These are phyloP conservation scores for Wickerhamomyces chambardii DNA, from an alignment of 805 yeast species.

Conservation along the genomic window DNA sequence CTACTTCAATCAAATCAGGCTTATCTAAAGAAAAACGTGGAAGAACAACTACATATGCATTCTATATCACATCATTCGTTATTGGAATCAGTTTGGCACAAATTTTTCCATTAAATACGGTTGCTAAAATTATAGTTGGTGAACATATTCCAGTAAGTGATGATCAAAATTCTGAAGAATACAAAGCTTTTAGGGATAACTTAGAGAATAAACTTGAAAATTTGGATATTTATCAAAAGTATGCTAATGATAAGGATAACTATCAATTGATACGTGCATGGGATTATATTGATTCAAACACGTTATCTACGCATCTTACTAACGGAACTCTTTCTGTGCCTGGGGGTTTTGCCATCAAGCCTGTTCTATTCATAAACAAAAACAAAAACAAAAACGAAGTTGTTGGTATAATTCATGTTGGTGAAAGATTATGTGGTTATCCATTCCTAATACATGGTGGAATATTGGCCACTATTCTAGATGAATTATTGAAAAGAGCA, in stretches of 20 bases:
- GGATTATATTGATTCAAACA: constrained; percentile 35
- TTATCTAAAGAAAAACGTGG: too few species aligned
- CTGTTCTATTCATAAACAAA: constrained; percentile 55
- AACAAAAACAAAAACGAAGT: constrained; percentile 44
- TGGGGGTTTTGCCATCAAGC: constrained; percentile 74
- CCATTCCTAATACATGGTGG: constrained; percentile 91
- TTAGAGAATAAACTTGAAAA: constrained; percentile 38
- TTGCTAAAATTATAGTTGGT: too few species aligned
- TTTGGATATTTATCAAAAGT: constrained; percentile 41
- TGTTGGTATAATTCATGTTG: constrained; percentile 65
- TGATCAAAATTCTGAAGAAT: too few species aligned
- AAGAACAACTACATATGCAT: too few species aligned
- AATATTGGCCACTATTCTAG: constrained; percentile 68
- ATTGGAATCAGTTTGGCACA: too few species aligned
- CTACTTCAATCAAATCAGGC: too few species aligned
- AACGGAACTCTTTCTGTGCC: constrained; percentile 55
- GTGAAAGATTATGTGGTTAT: constrained; percentile 74
- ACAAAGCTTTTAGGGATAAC: too few species aligned
- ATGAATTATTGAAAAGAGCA: constrained; percentile 60
- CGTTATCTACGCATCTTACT: constrained; percentile 22
- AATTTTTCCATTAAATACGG: too few species aligned
- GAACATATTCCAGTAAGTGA: too few species aligned
- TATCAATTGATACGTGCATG: constrained; percentile 30
- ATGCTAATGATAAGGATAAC: constrained; percentile 26
- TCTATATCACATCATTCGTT: too few species aligned